Base-by-base conservation (phyloP, 2,329 filamentous ascomycete species). In the Penicillium sp. region DNA sequence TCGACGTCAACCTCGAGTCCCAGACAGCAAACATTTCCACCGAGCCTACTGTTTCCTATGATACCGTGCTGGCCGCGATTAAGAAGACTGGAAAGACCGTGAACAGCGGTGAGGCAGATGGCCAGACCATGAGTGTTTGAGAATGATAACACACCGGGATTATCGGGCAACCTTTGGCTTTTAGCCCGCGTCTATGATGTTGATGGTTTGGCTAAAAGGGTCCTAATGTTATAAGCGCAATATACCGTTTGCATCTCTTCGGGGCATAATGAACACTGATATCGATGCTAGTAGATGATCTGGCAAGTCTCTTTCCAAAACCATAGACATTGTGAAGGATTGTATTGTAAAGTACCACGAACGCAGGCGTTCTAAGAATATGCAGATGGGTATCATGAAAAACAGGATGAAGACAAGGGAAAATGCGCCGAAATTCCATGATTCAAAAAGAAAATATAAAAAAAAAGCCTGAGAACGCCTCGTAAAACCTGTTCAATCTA, bases 41-140 rank as follows among this genome's bases (percentile, higher is more conserved):
- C 62, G 84, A 87, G 64, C 81, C 86, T 4, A 81, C 78, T 54
- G 82, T 96, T 61, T 81, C 84, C 57, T 96, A 93, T 80, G 86
- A 91, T 64, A 90, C 86, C 49, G 90, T 96, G 57, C 86, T 96
- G 59, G 83, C 84, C 73, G 96, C 90, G 75, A 96, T 97, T 76
- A 87, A 89, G 83, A 96, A 96, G 87, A 96, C 93, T 13, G 93
- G 93, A 71, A 97, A 97, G 86, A 89, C 89, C 71, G 87, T 97
- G 73, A 96, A 90, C 77, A 87, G 83, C 27, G 79, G 76, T 26
- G 75, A 79, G 68, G 77, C 74, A 2, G 77, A 81, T 68, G 79
- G 78, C 1, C 62, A 71, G 50, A 55, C 63, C 16, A 74, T 68
- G 72, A 58, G 57, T 49, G 72, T 80, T 57, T 78, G 61, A 68